Evolutionary conservation across 169 alveolate genomes (phyloP), one percentile per base, ranked within the genome.

Genomic region (Plasmodium gallinaceum): DNA sequence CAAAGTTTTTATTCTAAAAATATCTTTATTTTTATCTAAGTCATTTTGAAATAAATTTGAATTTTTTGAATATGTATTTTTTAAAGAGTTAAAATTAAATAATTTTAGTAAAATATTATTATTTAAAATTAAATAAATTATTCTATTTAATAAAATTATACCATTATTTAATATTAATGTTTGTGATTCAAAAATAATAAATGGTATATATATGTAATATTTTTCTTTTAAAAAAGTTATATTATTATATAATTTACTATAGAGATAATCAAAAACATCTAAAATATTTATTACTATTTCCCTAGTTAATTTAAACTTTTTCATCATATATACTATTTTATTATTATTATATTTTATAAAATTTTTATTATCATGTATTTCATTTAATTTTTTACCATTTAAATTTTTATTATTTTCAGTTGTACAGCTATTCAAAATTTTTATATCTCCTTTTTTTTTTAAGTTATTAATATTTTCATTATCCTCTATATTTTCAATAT

Each of bases 141-240:
- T 78, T 65, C 26, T 62, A 32, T 78, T 78, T 14, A 78, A 58
- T 32, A 78, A 32, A 18, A 78, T n/a, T 22, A 64, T 69, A 54
- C 89, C 48, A 65, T 32, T 78, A 39, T 45, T 78, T 22, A 78
- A 51, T 46, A 78, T 37, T 45, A 78, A 51, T 24, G 89, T 78
- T 32, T 78, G 89, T 5, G 89, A 78, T 48, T 78, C 89, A 14
- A 78, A 78, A 5, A 78, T 78, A 22, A 78, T 78, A 12, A 78
- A 78, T 12, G 89, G 89, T 12, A 78, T 78, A 58, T 78, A 78
- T 66, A 78, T 52, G 57, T 78, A 78, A 78, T 78, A 78, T 65
- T 78, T 78, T 20, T 78, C 89, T 42, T 78, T 66, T 22, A 78
- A 57, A 51, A 32, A 78, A 24, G 26, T 66, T 48, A 78, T 9